Evolutionary conservation across 2,329 filamentous ascomycete species (phyloP), one percentile per base, ranked within the genome.

Genomic region (Claviceps purpurea): DNA sequence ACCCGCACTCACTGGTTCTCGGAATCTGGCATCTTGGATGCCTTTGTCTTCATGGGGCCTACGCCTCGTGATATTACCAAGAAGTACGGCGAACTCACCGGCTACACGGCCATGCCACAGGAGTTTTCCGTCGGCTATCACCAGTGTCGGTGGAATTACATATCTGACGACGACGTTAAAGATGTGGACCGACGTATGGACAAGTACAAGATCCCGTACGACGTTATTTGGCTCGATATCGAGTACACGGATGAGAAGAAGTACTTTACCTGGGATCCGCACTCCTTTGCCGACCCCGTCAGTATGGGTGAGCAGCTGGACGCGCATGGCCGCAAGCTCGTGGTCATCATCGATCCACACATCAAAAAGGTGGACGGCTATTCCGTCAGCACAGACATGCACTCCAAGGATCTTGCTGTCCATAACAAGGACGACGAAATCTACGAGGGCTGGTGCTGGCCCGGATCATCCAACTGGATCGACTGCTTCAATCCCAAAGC

Each of bases 391-490:
- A 78, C 90, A 14, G 84, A 96, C 63, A 69, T 98, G 58, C 93
- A 87, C 68, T 84, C 82, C 52, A 88, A 95, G 64, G 84, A 85
- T 10, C 73, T 96, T 16, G 90, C 84, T 6, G 84, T 94, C 47
- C 84, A 87, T 65, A 90, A 95, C 74, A 98, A 97, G 70, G 87
- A 95, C 24, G 83, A 82, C 55, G 84, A 86, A 51, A 78, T 87
- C 55, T 98, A 90, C 61, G 93, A 98, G 62, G 93, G 93, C 50
- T 96, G 90, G 90, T 98, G 93, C 74, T 98, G 93, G 93, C 93
- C 93, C 5, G 93, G 93, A 6, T 91, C 89, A 6, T 97, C 93
- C 24, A 81, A 95, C 73, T 98, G 93, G 93, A 73, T 98, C 54
- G 93, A 98, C 64, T 85, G 84, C 64, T 97, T 98, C 73, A 97